Evolutionary conservation across 2,329 filamentous ascomycete genomes (phyloP).

Genomic region (Karstenula rhodostoma): DNA sequence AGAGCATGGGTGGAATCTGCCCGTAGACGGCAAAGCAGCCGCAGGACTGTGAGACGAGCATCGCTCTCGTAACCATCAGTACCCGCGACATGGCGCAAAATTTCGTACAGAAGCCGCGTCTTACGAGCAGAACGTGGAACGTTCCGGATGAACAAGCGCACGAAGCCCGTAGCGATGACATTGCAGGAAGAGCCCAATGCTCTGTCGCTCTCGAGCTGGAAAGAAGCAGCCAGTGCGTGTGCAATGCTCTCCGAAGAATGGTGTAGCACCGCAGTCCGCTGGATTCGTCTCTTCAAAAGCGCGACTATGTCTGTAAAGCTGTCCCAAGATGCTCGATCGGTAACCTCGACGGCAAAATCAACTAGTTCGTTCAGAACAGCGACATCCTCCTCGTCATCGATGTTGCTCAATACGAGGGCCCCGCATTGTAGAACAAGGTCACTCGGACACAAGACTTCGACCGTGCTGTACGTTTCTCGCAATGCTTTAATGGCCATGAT

Average conservation of each 20-base stretch:
- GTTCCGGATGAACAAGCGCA: slow-evolving; percentile 77
- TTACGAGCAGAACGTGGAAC: slow-evolving; percentile 73
- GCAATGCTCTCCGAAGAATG: slow-evolving; percentile 8
- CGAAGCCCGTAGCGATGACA: slow-evolving; percentile 74
- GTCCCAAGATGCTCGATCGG: slow-evolving; percentile 64
- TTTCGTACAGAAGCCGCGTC: slow-evolving; percentile 58
- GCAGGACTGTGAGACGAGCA: slow-evolving; percentile 49
- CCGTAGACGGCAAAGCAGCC: slow-evolving; percentile 75
- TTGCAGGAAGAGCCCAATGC: slow-evolving; percentile 66
- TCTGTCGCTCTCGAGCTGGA: slow-evolving; percentile 24
- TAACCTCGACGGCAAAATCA: slow-evolving; percentile 70
- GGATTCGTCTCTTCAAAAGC: slow-evolving; percentile 54
- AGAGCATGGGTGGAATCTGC: slow-evolving; percentile 83
- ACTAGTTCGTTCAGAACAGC: slow-evolving; percentile 71
- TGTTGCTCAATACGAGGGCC: slow-evolving; percentile 66
- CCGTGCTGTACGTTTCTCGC: slow-evolving; percentile 58
- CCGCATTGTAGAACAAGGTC: slow-evolving; percentile 67
- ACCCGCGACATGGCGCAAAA: slow-evolving; percentile 44
- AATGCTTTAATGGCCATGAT: slow-evolving; percentile 69
- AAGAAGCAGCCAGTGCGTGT: slow-evolving; percentile 28
- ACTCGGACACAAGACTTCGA: slow-evolving; percentile 65
- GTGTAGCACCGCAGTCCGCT: slow-evolving; percentile 24
- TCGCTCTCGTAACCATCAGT: slow-evolving; percentile 44
- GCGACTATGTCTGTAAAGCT: slow-evolving; percentile 61
- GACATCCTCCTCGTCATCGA: slow-evolving; percentile 70